A percentile compares a stretch with the other conserved stretches of the same genome.
Conservation (phyloP, 1,284 basidiomycete species). For the Austroboletus niveus region DNA sequence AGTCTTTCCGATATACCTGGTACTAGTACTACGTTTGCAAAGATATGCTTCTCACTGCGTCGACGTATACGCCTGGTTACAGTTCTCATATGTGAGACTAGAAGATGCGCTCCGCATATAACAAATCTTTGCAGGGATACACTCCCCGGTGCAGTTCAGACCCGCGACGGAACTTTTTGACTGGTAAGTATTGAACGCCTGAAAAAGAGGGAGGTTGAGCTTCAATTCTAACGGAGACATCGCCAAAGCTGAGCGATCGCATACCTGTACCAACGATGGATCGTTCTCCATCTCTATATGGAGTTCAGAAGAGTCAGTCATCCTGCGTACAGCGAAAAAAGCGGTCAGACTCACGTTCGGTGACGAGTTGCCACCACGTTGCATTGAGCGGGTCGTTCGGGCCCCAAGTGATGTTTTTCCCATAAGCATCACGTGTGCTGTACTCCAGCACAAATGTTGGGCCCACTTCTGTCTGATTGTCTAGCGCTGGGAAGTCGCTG, state of each 20-base stretch:
- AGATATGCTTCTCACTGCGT: slow-evolving; percentile 11
- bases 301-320: not conserved
- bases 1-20: too few species aligned
- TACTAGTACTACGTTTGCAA: too few species aligned
- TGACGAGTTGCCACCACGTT: slow-evolving; percentile 50
- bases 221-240: not conserved
- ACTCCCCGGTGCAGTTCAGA: slow-evolving; percentile 35
- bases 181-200: slow-evolving; percentile 43
- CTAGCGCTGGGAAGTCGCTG: slow-evolving; percentile 35
- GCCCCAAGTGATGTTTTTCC: slow-evolving; percentile 43
- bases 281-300: slow-evolving; percentile 39
- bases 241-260: not conserved
- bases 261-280: slow-evolving; percentile 35
- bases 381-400: slow-evolving; percentile 46
- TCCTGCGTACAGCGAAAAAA: not conserved
- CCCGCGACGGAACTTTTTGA: slow-evolving; percentile 38
- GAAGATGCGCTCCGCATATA: slow-evolving; percentile 45
- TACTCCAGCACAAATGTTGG: slow-evolving; percentile 45
- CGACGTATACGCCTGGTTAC: slow-evolving; percentile 37
- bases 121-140: slow-evolving; percentile 43
- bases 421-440: slow-evolving; percentile 42
- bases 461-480: slow-evolving; percentile 34
- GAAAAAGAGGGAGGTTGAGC: not conserved
- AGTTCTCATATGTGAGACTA: slow-evolving; percentile 36
- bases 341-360: slow-evolving; percentile 33